Conservation (phyloP, 23 red algal species). For the Gracilariopsis chorda region DNA sequence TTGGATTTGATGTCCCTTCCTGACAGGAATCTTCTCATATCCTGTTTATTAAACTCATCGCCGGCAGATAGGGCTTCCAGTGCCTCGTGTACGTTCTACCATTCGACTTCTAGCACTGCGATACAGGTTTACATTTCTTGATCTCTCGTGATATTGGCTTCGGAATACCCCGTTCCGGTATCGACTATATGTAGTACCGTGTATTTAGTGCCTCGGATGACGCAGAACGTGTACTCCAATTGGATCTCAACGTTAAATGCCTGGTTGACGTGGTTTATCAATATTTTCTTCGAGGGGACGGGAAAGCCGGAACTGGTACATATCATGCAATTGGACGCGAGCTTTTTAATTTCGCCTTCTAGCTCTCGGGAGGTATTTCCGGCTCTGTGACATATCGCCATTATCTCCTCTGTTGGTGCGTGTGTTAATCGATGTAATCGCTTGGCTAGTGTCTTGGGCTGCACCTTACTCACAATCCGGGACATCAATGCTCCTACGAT, state of each 20-base stretch:
- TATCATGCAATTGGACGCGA: neutral
- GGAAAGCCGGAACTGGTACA: slow-evolving; percentile 20
- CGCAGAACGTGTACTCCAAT: slow-evolving; percentile 25
- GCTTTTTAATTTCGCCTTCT: neutral
- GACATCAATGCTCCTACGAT: neutral
- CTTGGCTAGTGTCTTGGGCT: slow-evolving; percentile 22
- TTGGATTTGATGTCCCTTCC: neutral
- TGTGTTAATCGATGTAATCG: slow-evolving; percentile 21
- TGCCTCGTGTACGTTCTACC: neutral
- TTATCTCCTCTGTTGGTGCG: slow-evolving; percentile 18
- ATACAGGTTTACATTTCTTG: neutral
- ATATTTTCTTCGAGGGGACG: slow-evolving; percentile 6
- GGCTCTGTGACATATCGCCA: neutral
- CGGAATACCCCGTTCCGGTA: slow-evolving; percentile 15
- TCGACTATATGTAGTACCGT: slow-evolving; percentile 1
- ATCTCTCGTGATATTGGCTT: neutral
- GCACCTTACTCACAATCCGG: neutral
- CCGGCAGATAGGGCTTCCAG: neutral
- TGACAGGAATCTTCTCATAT: neutral
- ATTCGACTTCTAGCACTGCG: neutral
- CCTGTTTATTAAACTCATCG: neutral
- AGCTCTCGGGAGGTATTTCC: neutral
- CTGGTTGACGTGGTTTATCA: slow-evolving; percentile 35
- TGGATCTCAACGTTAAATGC: slow-evolving; percentile 32
- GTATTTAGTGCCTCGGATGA: neutral